These are phyloP conservation scores for Crotalaria pallida DNA, from an alignment of 306 rosid species.

Conservation along the genomic window DNA sequence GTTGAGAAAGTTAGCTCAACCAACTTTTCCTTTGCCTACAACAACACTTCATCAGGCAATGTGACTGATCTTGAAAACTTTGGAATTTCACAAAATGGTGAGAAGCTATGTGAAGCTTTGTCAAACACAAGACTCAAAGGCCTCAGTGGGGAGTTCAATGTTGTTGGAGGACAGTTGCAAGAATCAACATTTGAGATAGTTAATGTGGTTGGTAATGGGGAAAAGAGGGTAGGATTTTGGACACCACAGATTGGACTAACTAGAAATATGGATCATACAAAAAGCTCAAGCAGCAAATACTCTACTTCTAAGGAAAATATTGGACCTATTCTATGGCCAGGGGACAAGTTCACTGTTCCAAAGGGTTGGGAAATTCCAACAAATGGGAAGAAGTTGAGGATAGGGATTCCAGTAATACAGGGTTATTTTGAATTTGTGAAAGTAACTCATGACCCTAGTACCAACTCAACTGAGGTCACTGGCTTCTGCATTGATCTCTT, in stretches of 20 bases:
- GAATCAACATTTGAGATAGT: constrained; percentile 33
- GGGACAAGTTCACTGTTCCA: constrained; percentile 31
- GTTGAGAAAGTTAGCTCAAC: constrained; percentile 30
- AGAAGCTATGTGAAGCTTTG: constrained; percentile 24
- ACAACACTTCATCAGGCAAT: constrained; percentile 12
- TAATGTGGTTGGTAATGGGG: constrained; percentile 40
- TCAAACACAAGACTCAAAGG: constrained; percentile 32
- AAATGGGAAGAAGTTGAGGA: constrained; percentile 33
- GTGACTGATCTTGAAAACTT: constrained; percentile 34
- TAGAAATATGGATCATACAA: constrained; percentile 11
- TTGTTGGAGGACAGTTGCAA: constrained; percentile 32
- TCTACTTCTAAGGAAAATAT: constrained; percentile 21
- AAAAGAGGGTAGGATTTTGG: constrained; percentile 48
- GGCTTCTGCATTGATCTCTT: constrained; percentile 60
- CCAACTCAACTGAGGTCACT: not conserved
- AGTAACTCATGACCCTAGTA: not conserved
- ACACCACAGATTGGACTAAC: constrained; percentile 26
- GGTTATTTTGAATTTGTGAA: constrained; percentile 31
- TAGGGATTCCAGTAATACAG: constrained; percentile 31
- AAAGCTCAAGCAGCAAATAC: not conserved
- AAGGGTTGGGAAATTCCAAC: constrained; percentile 50
- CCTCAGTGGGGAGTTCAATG: constrained; percentile 36
- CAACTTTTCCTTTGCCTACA: not conserved
- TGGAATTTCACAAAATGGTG: constrained; percentile 35
- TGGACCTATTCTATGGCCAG: constrained; percentile 49